Conservation (phyloP, 192 early-diverging fungal genomes). For the Chytriomyces confervae region DNA sequence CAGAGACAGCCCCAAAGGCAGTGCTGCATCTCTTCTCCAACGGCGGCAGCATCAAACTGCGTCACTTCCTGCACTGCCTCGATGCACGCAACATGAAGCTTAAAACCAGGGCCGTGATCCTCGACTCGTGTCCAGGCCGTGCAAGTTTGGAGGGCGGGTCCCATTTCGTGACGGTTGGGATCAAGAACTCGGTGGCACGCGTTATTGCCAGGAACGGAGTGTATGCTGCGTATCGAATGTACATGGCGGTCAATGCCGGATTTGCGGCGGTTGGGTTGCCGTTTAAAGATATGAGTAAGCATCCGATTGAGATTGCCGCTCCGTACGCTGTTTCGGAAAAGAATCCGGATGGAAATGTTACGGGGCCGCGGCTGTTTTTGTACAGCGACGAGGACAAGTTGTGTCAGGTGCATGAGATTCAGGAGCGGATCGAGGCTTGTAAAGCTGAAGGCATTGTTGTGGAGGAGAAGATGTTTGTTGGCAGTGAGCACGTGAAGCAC, state of each 20-base stretch:
- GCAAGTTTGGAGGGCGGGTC: not conserved
- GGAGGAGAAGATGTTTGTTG: slow-evolving; percentile 6
- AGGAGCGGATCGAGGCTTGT: not conserved
- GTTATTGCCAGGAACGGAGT: not conserved
- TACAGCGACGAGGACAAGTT: slow-evolving; percentile 15
- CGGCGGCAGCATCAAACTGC: not conserved
- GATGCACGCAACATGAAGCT: not conserved
- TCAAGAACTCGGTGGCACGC: not conserved
- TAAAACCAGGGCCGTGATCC: not conserved
- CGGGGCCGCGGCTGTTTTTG: slow-evolving; percentile 3
- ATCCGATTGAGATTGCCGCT: not conserved
- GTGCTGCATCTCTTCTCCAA: not conserved
- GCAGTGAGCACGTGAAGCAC: slow-evolving; percentile 9
- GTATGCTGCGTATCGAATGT: not conserved
- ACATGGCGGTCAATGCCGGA: not conserved
- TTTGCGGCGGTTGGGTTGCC: no score
- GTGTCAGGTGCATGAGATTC: not conserved
- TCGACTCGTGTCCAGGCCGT: not conserved
- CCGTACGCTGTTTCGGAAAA: not conserved
- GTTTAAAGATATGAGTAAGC: not conserved
- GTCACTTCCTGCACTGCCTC: not conserved
- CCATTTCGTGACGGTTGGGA: not conserved
- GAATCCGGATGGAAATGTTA: slow-evolving; percentile 13
- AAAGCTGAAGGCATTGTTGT: slow-evolving; percentile 13
- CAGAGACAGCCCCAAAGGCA: not conserved